Base-by-base conservation (phyloP, 2,329 filamentous ascomycete genomes). In the Epichloe gansuensis region DNA sequence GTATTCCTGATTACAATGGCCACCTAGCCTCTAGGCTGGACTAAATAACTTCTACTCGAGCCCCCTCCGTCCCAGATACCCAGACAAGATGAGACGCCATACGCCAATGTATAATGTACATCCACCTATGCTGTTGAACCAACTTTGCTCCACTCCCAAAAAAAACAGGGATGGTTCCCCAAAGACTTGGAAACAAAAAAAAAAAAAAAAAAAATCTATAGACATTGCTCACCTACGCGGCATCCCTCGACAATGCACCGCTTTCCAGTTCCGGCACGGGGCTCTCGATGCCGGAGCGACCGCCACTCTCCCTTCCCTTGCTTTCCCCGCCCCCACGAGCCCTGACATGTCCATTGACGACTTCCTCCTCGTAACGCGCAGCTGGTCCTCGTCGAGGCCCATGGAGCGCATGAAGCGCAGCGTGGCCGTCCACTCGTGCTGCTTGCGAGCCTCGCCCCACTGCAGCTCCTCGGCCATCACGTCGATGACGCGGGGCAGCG, bases 401-500 rank as follows among this genome's bases (percentile, higher is more conserved):
- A 75, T 75, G 9, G 70, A 73, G 43, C 64, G 62, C 50, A 75
- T 65, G 61, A 74, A 75, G 1, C 55, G 55, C 6, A 74, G 61
- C 2, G 71, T 74, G 37, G 85, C 76, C 76, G 65, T 83, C 83
- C 57, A 73, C 62, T 72, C 70, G 0, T 60, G 56, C 23, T 81
- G 73, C 68, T 82, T 82, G 54, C 85, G 72, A 52, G 73, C 72
- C 50, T 67, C 68, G 59, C 73, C 75, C 85, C 85, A 89, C 48
- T 75, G 69, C 47, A 88, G 71, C 67, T 89, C 84, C 57, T 83
- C 80, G 31, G 70, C 77, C 82, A 89, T 87, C 49, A 88, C 67
- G 61, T 88, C 85, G 57, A 89, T 85, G 52, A 89, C 80, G 21
- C 68, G 71, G 7, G 85, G 85, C 17, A 89, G 75, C 1, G 83